A percentile compares a stretch with the other conserved stretches of the same genome.
Conservation (phyloP, 805 yeast genomes). For the Pichia membranifaciens region DNA sequence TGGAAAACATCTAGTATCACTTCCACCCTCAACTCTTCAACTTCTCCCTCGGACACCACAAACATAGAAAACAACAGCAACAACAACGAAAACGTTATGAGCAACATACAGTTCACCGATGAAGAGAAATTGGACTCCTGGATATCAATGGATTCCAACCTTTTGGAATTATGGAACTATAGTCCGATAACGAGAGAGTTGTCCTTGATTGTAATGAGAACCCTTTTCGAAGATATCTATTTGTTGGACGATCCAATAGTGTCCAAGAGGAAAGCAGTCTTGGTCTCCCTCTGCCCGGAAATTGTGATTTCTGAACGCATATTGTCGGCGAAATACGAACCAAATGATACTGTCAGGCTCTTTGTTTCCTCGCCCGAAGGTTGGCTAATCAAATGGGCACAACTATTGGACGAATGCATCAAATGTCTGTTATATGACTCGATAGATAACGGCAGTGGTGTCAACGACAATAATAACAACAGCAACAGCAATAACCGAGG, state of each 20-base stretch:
- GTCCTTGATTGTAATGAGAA: constrained; percentile 70
- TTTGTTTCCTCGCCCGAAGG: constrained; percentile 74
- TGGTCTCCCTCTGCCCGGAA: constrained; percentile 79
- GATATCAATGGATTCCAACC: constrained; percentile 78
- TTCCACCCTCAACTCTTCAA: constrained; percentile 1
- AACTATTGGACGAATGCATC: constrained; percentile 42
- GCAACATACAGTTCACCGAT: constrained; percentile 27
- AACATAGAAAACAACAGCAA: not conserved
- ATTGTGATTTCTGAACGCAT: constrained; percentile 68
- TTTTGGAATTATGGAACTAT: constrained; percentile 68
- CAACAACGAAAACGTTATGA: not conserved
- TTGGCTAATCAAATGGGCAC: constrained; percentile 81
- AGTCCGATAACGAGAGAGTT: constrained; percentile 65
- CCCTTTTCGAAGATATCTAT: constrained; percentile 89
- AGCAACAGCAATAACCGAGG: constrained; percentile 1
- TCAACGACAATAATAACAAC: not conserved
- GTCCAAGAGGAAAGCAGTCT: constrained; percentile 64
- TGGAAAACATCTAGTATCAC: not conserved
- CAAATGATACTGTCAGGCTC: constrained; percentile 53
- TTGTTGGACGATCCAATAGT: constrained; percentile 89
- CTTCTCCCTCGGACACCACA: constrained; percentile 1
- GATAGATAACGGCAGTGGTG: constrained; percentile 4
- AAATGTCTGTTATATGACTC: constrained; percentile 19
- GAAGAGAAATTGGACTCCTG: constrained; percentile 62
- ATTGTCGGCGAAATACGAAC: constrained; percentile 57